These are phyloP conservation scores for Xylaria sp. DNA, from an alignment of 2,329 filamentous ascomycete species.

Conservation along the genomic window DNA sequence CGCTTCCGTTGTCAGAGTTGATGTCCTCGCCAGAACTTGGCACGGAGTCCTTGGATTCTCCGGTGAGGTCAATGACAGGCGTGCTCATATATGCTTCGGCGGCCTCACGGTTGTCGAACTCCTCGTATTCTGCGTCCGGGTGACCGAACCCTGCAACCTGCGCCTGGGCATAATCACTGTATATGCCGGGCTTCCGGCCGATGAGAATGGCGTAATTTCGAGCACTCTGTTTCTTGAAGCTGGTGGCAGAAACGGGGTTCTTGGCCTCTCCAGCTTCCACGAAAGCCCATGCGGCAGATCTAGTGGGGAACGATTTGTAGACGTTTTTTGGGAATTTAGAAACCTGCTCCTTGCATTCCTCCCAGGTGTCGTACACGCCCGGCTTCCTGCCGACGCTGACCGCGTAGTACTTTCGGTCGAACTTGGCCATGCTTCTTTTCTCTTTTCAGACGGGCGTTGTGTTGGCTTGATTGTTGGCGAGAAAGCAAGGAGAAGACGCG, in stretches of 20 bases:
- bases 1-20: background rate
- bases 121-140: background rate
- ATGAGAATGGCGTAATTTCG: background rate
- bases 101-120: background rate
- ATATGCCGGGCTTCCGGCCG: constrained; percentile 4
- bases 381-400: constrained; percentile 25
- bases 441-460: too few relatives aligned
- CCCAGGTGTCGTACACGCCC: constrained; percentile 27
- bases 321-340: constrained; percentile 7
- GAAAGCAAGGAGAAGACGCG: background rate
- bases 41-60: background rate
- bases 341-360: constrained; percentile 18
- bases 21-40: background rate
- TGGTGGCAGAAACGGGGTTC: background rate
- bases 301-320: constrained; percentile 15
- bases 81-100: background rate
- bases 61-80: background rate
- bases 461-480: background rate
- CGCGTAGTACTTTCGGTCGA: constrained; percentile 20
- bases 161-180: background rate
- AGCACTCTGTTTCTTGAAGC: background rate
- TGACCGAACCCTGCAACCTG: background rate
- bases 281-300: constrained; percentile 8
- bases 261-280: constrained; percentile 1
- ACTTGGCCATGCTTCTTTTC: background rate